phyloP scores from a whole-genome alignment of 768 basidiomycete genomes.

The Mycena haematopus region DNA sequence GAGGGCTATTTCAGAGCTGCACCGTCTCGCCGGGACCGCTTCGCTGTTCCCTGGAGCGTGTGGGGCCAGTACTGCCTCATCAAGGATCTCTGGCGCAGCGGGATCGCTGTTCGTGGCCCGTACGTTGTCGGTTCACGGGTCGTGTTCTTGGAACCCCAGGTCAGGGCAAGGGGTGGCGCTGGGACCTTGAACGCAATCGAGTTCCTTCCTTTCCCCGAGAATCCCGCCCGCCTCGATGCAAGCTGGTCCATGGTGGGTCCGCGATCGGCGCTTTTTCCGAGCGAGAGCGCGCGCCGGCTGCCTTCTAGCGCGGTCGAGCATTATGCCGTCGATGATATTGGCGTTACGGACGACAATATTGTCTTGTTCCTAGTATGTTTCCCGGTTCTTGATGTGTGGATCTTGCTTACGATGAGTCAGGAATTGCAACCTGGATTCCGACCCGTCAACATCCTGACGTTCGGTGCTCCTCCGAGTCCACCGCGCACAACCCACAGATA shows the following conservation, averaged over 20 bases:
- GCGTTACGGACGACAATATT: constrained; percentile 67
- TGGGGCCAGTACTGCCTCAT: constrained; percentile 61
- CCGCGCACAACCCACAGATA: constrained; percentile 17
- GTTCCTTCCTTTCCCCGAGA: constrained; percentile 51
- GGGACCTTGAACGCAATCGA: constrained; percentile 47
- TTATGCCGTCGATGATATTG: constrained; percentile 54
- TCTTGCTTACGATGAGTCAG: constrained; percentile 33
- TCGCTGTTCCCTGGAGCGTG: constrained; percentile 57
- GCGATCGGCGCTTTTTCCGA: constrained; percentile 47
- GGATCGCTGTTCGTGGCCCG: constrained; percentile 43
- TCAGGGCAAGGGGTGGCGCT: constrained; percentile 31
- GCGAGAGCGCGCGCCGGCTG: constrained; percentile 50
- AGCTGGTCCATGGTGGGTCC: constrained; percentile 52
- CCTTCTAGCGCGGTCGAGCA: constrained; percentile 52
- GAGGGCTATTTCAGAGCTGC: constrained; percentile 56
- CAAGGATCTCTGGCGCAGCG: constrained; percentile 44
- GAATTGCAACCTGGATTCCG: constrained; percentile 46
- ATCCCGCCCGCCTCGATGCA: constrained; percentile 31
- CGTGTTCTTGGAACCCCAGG: constrained; percentile 51
- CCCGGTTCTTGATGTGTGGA: neutral
- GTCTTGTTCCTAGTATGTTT: constrained; percentile 59
- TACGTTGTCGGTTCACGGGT: constrained; percentile 54
- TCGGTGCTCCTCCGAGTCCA: constrained; percentile 40
- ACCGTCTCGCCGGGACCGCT: constrained; percentile 50
- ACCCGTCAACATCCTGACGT: constrained; percentile 55